Base-by-base conservation (phyloP, 2,329 filamentous ascomycete genomes). In the Juglanconis sp. region DNA sequence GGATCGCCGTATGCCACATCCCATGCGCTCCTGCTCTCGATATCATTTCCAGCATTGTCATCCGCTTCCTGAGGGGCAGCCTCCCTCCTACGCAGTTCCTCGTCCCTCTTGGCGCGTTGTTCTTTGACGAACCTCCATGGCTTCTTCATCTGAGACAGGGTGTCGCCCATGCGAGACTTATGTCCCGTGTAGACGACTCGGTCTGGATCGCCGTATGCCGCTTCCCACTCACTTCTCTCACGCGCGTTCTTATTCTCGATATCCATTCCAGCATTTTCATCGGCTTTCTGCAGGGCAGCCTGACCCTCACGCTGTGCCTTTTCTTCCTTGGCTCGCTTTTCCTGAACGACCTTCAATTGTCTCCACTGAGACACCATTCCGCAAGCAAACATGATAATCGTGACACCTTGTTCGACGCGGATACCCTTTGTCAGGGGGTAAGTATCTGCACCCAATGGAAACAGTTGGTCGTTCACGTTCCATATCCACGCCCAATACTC, bases 401-500 rank as follows among this genome's bases (percentile, higher is more conserved):
- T 89, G 1, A 85, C 84, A 0, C 91, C 92, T 35, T 92, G 84
- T 71, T 98, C 94, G 13, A 95, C 93, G 44, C 87, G 86, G 59
- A 97, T 95, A 2, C 91, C 91, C 67, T 87, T 89, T 0, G 92
- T 97, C 11, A 96, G 77, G 0, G 94, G 94, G 70, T 96, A 98
- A 0, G 90, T 92, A 52, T 81, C 79, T 1, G 89, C 89, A 42
- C 85, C 83, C 2, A 92, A 76, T 0, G 93, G 93, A 68, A 98
- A 98, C 0, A 92, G 77, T 54, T 89, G 81, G 47, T 86, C 79
- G 72, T 97, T 97, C 44, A 98, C 75, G 50, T 78, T 78, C 94
- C 94, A 98, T 42, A 96, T 81, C 71, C 96, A 98, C 5, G 91
- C 83, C 94, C 94, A 98, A 67, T 97, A 97, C 72, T 98, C 94